Evolutionary conservation across 2,329 filamentous ascomycete species (phyloP).

Genomic region (Sporothrix schenckii): DNA sequence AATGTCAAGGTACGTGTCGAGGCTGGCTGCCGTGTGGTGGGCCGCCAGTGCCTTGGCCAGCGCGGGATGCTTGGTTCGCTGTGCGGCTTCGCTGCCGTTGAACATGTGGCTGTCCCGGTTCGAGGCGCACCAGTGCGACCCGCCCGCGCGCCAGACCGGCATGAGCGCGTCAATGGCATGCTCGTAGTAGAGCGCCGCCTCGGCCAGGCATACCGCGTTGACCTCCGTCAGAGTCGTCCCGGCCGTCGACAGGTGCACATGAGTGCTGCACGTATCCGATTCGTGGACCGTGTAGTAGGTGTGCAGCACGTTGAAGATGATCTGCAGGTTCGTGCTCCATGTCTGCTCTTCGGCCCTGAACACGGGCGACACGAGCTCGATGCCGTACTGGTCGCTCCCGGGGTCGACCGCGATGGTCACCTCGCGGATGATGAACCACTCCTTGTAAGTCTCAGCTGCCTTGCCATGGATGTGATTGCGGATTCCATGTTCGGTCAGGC

Average conservation of each 20-base stretch:
- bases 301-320: slow-evolving; percentile 42
- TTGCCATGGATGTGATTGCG: slow-evolving; percentile 43
- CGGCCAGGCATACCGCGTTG: slow-evolving; percentile 39
- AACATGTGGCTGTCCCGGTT: slow-evolving; percentile 42
- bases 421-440: slow-evolving; percentile 47
- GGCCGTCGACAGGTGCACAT: slow-evolving; percentile 44
- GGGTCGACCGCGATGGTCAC: slow-evolving; percentile 44
- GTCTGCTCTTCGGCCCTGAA: slow-evolving; percentile 38
- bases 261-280: slow-evolving; percentile 44
- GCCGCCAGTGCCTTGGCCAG: background rate
- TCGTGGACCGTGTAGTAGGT: slow-evolving; percentile 38
- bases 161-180: slow-evolving; percentile 43
- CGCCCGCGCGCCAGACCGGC: slow-evolving; percentile 36
- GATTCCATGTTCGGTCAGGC: slow-evolving; percentile 42
- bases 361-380: slow-evolving; percentile 43
- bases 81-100: slow-evolving; percentile 36
- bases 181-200: slow-evolving; percentile 44
- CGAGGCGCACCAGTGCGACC: slow-evolving; percentile 45
- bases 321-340: slow-evolving; percentile 42
- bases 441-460: slow-evolving; percentile 41
- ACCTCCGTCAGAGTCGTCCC: slow-evolving; percentile 39
- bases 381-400: slow-evolving; percentile 41
- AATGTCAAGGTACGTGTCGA: slow-evolving; percentile 37
- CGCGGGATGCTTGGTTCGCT: background rate
- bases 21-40: background rate